Evolutionary conservation across 2,329 filamentous ascomycete species (phyloP).

Genomic region (Thelonectria olida): DNA sequence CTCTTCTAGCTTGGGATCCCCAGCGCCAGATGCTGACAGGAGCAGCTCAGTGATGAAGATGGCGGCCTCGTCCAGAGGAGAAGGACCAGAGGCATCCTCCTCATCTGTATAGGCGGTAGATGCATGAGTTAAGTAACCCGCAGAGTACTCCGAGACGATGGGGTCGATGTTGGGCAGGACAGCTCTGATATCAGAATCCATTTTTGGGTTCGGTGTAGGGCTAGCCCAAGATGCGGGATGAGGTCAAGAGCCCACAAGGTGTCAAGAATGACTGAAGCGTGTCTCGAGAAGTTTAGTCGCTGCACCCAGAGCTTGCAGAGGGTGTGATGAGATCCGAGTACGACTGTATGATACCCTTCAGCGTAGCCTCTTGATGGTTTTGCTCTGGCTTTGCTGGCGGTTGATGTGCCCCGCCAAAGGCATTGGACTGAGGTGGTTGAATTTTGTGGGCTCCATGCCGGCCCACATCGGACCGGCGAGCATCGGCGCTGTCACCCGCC

Average conservation of each 20-base stretch:
- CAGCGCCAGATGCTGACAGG: constrained; percentile 89
- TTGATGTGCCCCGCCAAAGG: constrained; percentile 33
- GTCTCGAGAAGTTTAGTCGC: too few relatives aligned
- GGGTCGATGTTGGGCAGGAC: constrained; percentile 89
- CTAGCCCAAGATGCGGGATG: neutral
- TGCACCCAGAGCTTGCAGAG: neutral
- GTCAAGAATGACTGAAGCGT: neutral
- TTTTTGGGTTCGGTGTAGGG: constrained; percentile 49
- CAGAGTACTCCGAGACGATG: constrained; percentile 89
- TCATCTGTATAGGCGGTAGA: constrained; percentile 84
- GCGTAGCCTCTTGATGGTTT: constrained; percentile 14
- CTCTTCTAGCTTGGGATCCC: constrained; percentile 75
- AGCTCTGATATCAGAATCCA: constrained; percentile 89
- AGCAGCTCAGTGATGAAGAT: constrained; percentile 86
- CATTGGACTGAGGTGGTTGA: constrained; percentile 32
- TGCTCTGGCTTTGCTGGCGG: constrained; percentile 26
- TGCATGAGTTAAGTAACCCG: constrained; percentile 93
- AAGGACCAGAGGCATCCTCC: constrained; percentile 72
- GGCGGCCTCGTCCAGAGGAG: constrained; percentile 86
- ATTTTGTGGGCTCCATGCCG: constrained; percentile 39
- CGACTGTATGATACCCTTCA: constrained; percentile 10
- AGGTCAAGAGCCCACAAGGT: neutral
- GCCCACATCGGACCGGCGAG: constrained; percentile 20
- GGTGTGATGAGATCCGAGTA: neutral
- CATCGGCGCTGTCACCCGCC: constrained; percentile 24